Percentiles rank a stretch among this genome's conserved stretches.
Evolutionary conservation across 495 filamentous ascomycete genomes (phyloP).

Genomic region (Acidomyces sp.): DNA sequence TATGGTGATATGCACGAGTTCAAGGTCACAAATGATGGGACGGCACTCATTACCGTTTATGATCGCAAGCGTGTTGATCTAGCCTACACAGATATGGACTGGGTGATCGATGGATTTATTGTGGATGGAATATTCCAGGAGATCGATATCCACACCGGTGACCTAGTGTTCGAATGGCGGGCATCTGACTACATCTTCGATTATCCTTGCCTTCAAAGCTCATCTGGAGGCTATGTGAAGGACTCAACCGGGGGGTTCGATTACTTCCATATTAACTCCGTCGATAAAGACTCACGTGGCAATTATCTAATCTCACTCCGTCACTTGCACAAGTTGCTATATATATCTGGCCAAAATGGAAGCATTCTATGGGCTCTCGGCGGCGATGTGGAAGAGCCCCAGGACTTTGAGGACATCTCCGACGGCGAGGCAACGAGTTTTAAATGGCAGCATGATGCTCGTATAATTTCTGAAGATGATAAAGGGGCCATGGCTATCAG

Average conservation of each 20-base stretch:
- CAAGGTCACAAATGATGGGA: conserved; percentile 6
- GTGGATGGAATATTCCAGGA: conserved; percentile 38
- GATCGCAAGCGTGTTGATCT: conserved; percentile 30
- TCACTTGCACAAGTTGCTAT: conserved; percentile 43
- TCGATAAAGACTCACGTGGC: conserved; percentile 43
- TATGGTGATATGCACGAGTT: conserved; percentile 17
- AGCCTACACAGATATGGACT: conserved; percentile 24
- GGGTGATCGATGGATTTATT: conserved; percentile 26
- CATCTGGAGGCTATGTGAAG: conserved; percentile 20
- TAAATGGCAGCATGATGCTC: conserved; percentile 50
- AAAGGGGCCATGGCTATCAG: conserved; percentile 18
- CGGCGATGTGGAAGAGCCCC: conserved; percentile 24
- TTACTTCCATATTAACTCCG: conserved; percentile 52
- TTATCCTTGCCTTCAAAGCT: conserved; percentile 31
- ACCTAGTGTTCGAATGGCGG: conserved; percentile 42
- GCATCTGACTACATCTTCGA: conserved; percentile 38
- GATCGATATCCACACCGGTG: conserved; percentile 37
- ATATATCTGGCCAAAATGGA: conserved; percentile 45
- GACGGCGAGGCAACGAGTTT: conserved; percentile 33
- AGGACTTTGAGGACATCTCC: conserved; percentile 5
- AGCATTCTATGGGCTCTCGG: conserved; percentile 45
- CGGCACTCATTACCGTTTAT: conserved; percentile 11
- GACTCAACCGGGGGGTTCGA: conserved; percentile 41
- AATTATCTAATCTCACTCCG: conserved; percentile 48
- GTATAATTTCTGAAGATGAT: conserved; percentile 40